Evolutionary conservation across 2,329 filamentous ascomycete genomes (phyloP).

Genomic region (Aspergillus brunneoviolaceus): DNA sequence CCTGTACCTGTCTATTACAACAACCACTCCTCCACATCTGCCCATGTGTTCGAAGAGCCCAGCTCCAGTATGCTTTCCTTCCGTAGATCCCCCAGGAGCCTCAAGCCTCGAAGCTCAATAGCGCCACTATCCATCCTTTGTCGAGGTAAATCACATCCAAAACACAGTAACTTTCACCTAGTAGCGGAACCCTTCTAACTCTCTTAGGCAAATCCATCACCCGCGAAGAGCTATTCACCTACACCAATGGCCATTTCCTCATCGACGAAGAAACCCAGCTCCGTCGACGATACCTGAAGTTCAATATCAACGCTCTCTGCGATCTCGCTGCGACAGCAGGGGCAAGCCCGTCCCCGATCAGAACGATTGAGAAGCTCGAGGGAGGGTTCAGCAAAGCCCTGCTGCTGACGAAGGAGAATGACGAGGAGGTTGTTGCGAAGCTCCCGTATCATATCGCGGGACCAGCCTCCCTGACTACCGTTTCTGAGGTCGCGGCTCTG

Average conservation of each 20-base stretch:
- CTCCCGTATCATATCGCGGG: conserved; percentile 33
- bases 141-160: no score
- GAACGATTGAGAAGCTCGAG: conserved; percentile 27
- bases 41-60: no score
- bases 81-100: no score
- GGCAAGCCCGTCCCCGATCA: conserved; percentile 15
- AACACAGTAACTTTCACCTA: no score
- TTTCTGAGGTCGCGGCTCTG: conserved; percentile 32
- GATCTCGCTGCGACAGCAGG: conserved; percentile 16
- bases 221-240: conserved; percentile 24
- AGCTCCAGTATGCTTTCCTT: no score
- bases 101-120: no score
- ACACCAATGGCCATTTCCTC: conserved; percentile 32
- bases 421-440: conserved; percentile 33
- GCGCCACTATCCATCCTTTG: no score
- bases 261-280: conserved; percentile 25
- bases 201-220: conserved; percentile 22
- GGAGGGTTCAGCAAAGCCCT: conserved; percentile 36
- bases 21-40: no score
- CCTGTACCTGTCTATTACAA: no score
- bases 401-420: conserved; percentile 28
- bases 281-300: conserved; percentile 23
- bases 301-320: conserved; percentile 26
- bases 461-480: conserved; percentile 28
- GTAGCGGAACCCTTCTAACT: no score